Evolutionary conservation across 805 yeast genomes (phyloP).

Genomic region (Starmerella sp.): DNA sequence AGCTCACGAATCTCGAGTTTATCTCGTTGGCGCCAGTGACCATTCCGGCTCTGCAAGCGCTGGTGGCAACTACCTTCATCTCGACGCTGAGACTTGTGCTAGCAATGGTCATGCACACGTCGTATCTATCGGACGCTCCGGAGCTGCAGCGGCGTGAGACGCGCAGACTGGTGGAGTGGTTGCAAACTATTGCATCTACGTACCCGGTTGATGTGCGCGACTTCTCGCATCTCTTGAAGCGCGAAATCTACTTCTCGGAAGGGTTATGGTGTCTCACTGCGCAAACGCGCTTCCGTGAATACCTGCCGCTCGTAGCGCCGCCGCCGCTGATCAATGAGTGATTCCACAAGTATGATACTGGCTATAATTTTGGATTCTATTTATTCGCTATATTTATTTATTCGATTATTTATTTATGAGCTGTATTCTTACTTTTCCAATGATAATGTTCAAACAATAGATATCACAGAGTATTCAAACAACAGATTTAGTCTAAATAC

Average conservation of each 20-base stretch:
- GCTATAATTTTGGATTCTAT: neutral
- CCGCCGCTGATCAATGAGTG: constrained; percentile 12
- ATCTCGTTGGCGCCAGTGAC: constrained; percentile 20
- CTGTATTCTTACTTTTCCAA: neutral
- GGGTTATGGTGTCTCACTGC: constrained; percentile 21
- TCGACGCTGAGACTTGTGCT: constrained; percentile 13
- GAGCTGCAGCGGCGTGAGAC: constrained; percentile 11
- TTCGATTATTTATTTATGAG: neutral
- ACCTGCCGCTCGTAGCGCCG: constrained; percentile 16
- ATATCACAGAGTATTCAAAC: too few relatives aligned
- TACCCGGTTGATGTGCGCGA: constrained; percentile 21
- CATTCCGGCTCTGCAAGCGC: constrained; percentile 14
- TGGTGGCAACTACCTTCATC: constrained; percentile 4
- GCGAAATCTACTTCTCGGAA: constrained; percentile 18
- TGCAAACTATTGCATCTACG: constrained; percentile 17
- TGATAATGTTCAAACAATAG: neutral
- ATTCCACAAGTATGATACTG: neutral
- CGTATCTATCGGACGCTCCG: constrained; percentile 10
- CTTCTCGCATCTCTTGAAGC: constrained; percentile 11
- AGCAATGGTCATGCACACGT: constrained; percentile 10
- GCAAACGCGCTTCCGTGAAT: constrained; percentile 14
- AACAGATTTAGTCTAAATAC: neutral
- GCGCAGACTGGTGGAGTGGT: constrained; percentile 15
- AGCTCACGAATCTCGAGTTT: constrained; percentile 15
- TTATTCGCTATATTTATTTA: neutral